phyloP scores from a whole-genome alignment of 768 basidiomycete genomes.

The Panellus pusillus region DNA sequence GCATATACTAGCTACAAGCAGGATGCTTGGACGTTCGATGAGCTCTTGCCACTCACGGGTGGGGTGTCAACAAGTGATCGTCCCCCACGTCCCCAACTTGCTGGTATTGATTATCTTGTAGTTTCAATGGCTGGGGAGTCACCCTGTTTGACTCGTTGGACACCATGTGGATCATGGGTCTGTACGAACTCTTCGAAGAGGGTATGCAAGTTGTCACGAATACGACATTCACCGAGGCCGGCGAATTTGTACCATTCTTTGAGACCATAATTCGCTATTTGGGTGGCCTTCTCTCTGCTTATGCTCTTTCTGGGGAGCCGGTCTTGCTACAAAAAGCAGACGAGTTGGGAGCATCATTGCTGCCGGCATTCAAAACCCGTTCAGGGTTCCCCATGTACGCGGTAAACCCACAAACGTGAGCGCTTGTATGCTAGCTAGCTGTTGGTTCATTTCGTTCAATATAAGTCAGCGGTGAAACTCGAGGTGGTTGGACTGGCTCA shows the following conservation, averaged over 20 bases:
- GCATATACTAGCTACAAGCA: conserved; percentile 54
- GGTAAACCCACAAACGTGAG: conserved; percentile 62
- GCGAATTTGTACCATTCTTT: conserved; percentile 54
- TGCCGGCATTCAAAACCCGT: conserved; percentile 69
- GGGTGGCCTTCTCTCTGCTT: conserved; percentile 79
- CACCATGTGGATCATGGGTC: conserved; percentile 78
- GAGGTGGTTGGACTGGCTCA: conserved; percentile 30
- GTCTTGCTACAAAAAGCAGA: conserved; percentile 67
- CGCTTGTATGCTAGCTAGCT: not conserved
- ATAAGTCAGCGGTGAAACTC: conserved; percentile 37
- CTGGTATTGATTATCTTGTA: conserved; percentile 5
- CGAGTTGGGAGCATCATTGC: conserved; percentile 67
- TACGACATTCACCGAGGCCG: conserved; percentile 40
- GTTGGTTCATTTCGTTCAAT: not conserved
- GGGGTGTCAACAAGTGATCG: conserved; percentile 49
- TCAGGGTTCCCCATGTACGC: conserved; percentile 70
- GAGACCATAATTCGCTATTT: conserved; percentile 85
- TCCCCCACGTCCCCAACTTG: not conserved
- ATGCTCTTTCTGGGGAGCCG: conserved; percentile 67
- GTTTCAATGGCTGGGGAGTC: conserved; percentile 60
- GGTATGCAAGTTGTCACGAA: conserved; percentile 51
- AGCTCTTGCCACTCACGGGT: conserved; percentile 48
- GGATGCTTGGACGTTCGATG: conserved; percentile 53
- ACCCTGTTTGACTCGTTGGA: conserved; percentile 78
- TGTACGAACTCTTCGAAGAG: conserved; percentile 65